Base-by-base conservation (phyloP, 176 grass and related monocot genomes). In the Aegilops sharonensis region DNA sequence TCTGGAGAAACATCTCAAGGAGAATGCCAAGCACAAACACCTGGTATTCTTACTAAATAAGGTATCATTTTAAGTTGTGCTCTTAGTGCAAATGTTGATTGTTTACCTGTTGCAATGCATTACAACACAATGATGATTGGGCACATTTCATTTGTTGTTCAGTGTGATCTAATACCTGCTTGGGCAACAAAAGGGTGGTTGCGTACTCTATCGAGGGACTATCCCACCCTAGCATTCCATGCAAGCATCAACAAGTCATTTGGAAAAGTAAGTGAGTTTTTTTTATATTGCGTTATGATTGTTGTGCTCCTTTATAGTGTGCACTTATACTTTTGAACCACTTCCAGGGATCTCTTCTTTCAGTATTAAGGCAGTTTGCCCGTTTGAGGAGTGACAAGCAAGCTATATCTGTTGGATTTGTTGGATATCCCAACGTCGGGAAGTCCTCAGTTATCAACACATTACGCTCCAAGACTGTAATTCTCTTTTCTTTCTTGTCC, bases 381-480 rank as follows among this genome's bases (percentile, higher is more conserved):
- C 93, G 95, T 36, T 87, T 98, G 91, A 98, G 95, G 91, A 98
- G 75, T 64, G 95, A 98, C 81, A 98, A 98, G 59, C 95, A 95
- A 85, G 91, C 95, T 54, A 98, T 98, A 85, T 98, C 95, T 89
- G 93, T 98, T n/a, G 95, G 95, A 59, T 98, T 98, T 84, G 89
- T 98, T 89, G 95, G 95, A 78, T 98, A 98, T 85, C 93, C 95
- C 81, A 98, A 98, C 85, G 93, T 98, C 35, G 95, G 95, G 63
- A 98, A 98, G 81, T 98, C 95, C 59, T 98, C 97, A 85, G 97
- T 95, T 87, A 98, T 98, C 80, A 98, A 98, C 52, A 98, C 97
- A 36, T 87, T 98, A 64, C 97, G 97, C 50, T 94, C 97, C 9
- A 98, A 98, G 80, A 98, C 79, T 94, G 97, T 98, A 94, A 91